Percentiles rank a stretch among this genome's conserved stretches.
Conservation (phyloP, 148 eudicot species). For the Vaccinium vitisidaea region DNA sequence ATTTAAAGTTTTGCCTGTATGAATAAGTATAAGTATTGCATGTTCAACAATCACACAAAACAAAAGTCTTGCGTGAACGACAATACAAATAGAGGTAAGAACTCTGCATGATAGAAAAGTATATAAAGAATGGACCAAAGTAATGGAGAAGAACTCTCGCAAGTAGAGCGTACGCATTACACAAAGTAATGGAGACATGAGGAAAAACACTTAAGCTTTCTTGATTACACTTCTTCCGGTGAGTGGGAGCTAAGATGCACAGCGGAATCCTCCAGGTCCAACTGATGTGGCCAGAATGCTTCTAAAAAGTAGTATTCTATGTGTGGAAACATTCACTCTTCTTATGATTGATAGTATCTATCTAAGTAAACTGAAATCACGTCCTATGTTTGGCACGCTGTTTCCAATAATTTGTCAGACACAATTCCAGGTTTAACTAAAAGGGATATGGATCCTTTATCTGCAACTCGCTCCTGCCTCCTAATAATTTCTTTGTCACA, state of each 20-base stretch:
- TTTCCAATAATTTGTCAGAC: background rate
- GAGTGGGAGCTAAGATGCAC: background rate
- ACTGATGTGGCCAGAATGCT: background rate
- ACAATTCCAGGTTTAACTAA: background rate
- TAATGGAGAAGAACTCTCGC: background rate
- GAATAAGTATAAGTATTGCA: background rate
- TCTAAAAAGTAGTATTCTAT: background rate
- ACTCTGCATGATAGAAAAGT: background rate
- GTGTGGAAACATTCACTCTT: background rate
- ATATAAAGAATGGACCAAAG: background rate
- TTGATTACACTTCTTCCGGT: background rate
- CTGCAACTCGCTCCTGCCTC: background rate
- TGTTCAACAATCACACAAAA: background rate
- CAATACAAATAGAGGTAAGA: too few species aligned
- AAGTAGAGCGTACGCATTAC: background rate
- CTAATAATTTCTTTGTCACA: background rate
- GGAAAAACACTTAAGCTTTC: background rate
- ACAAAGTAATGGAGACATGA: background rate
- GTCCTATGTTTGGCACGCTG: background rate
- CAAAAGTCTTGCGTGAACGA: background rate
- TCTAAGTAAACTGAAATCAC: background rate
- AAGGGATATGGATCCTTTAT: background rate
- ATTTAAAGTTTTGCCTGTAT: slow-evolving; percentile 33
- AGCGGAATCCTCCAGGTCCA: background rate
- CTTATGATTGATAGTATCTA: background rate